These are phyloP conservation scores for Solanum chacoense DNA, from an alignment of 305 asterid species.

Conservation along the genomic window DNA sequence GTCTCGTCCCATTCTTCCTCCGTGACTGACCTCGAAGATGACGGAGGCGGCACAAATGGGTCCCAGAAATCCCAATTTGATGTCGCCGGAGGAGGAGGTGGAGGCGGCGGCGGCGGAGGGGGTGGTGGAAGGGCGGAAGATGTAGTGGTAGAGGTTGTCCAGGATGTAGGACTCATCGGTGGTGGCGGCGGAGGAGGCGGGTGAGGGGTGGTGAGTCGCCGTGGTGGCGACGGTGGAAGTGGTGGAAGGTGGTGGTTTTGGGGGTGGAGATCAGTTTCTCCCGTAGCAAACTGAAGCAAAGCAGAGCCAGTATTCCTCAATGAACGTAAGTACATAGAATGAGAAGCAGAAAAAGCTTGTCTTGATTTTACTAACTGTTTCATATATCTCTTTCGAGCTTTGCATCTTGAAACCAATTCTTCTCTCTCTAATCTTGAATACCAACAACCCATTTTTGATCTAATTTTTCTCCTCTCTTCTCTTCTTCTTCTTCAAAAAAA, in stretches of 20 bases:
- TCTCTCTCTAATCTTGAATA: conserved; percentile 71
- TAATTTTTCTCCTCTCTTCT: background rate
- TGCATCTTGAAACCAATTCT: conserved; percentile 89
- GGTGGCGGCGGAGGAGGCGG: conserved; percentile 18
- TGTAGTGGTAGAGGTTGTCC: conserved; percentile 48
- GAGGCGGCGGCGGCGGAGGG: conserved; percentile 44
- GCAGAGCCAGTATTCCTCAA: conserved; percentile 76
- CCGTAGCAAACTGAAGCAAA: conserved; percentile 82
- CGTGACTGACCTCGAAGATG: conserved; percentile 43
- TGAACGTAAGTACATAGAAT: conserved; percentile 67
- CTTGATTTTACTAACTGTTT: conserved; percentile 86
- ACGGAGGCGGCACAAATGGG: conserved; percentile 74
- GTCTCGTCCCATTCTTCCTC: conserved; percentile 89
- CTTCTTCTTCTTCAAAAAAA: background rate
- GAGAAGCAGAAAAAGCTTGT: conserved; percentile 80
- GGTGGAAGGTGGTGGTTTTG: conserved; percentile 25
- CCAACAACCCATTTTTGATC: conserved; percentile 72
- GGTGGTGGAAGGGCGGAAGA: conserved; percentile 51
- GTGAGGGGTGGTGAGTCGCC: conserved; percentile 6
- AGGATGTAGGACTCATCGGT: conserved; percentile 49
- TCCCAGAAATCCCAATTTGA: conserved; percentile 96
- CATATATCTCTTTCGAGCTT: conserved; percentile 78
- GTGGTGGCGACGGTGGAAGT: conserved; percentile 9
- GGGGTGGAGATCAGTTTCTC: conserved; percentile 61
- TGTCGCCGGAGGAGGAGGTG: conserved; percentile 35